Conservation (phyloP, 2,329 filamentous ascomycete species). For the Fusarium acutatum region DNA sequence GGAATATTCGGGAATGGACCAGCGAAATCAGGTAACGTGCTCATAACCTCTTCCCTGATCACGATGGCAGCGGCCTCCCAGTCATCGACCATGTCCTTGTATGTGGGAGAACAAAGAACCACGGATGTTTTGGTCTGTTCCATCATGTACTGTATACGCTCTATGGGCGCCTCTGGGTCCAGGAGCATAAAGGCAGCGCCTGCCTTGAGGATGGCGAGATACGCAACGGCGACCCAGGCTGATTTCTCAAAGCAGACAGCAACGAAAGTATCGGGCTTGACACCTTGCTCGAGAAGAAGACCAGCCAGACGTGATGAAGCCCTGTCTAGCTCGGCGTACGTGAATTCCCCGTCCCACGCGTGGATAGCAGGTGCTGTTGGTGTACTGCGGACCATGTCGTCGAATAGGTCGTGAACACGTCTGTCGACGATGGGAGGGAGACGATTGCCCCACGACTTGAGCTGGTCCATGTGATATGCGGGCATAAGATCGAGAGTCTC, state of each 20-base stretch:
- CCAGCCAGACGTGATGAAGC: neutral
- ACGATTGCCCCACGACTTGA: neutral
- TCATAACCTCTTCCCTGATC: neutral
- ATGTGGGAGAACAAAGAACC: neutral
- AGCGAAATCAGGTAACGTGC: neutral
- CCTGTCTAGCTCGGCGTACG: neutral
- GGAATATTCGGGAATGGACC: neutral
- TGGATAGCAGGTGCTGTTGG: neutral
- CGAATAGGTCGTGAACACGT: neutral
- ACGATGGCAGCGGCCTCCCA: neutral
- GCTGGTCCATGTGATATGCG: neutral
- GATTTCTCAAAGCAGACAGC: slow-evolving; percentile 5
- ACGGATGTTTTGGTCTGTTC: neutral
- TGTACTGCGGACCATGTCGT: neutral
- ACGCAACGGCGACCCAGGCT: neutral
- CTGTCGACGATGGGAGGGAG: neutral
- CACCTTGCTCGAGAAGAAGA: neutral
- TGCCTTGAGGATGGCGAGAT: slow-evolving; percentile 5
- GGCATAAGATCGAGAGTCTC: neutral
- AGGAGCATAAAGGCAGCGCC: neutral
- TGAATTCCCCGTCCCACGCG: slow-evolving; percentile 1
- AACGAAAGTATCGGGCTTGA: neutral
- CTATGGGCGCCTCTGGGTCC: neutral
- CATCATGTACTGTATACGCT: neutral
- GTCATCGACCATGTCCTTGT: neutral